Evolutionary conservation across 805 yeast genomes (phyloP).

Genomic region (Teunomyces kruisii): DNA sequence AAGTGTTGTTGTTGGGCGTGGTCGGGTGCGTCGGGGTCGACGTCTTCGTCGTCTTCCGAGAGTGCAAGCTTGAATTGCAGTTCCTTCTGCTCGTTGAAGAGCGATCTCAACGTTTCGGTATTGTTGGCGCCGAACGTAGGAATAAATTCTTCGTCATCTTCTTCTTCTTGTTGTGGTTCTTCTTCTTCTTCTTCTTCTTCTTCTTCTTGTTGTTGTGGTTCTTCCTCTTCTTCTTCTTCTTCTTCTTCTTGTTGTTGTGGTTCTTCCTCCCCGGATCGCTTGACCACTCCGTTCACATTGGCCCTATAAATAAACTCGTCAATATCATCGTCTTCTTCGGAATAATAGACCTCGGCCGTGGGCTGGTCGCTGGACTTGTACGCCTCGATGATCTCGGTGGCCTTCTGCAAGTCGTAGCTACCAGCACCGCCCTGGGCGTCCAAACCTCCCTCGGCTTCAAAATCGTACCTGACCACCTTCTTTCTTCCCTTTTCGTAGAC

Average conservation of each 20-base stretch:
- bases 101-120: constrained; percentile 62
- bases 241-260: no score
- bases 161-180: constrained; percentile 8
- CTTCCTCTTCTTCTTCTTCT: constrained; percentile 11
- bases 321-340: constrained; percentile 42
- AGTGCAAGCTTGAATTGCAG: constrained; percentile 40
- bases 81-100: constrained; percentile 44
- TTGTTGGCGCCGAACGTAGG: constrained; percentile 55
- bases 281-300: constrained; percentile 26
- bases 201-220: neutral
- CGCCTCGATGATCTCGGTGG: constrained; percentile 13
- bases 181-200: constrained; percentile 5
- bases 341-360: constrained; percentile 30
- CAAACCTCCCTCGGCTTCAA: constrained; percentile 29
- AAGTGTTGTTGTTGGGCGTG: constrained; percentile 24
- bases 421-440: constrained; percentile 8
- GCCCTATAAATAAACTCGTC: constrained; percentile 23
- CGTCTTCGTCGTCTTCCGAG: constrained; percentile 47
- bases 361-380: constrained; percentile 18
- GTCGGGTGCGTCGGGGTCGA: constrained; percentile 29
- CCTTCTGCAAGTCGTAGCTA: constrained; percentile 7
- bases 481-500: constrained; percentile 39
- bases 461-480: constrained; percentile 32
- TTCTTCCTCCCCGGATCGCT: constrained; percentile 14
- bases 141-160: constrained; percentile 45